These are phyloP conservation scores for Massospora cicadina DNA, from an alignment of 371 early-diverging fungal genomes.

Conservation along the genomic window DNA sequence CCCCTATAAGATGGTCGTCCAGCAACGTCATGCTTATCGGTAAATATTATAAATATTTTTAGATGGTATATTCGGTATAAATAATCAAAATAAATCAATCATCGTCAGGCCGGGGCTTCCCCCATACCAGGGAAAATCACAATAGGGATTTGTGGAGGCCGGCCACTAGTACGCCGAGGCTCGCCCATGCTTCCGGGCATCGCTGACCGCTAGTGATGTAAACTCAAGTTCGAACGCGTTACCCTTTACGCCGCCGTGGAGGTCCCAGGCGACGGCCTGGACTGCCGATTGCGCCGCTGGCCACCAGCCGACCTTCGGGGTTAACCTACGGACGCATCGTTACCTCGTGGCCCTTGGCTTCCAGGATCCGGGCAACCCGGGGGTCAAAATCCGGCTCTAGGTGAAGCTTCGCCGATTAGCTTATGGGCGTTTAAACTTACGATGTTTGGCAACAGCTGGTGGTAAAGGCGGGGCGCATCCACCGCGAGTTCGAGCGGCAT, in stretches of 20 bases:
- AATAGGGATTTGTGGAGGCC: too few species aligned
- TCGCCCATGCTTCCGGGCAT: too few species aligned
- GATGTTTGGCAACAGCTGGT: conserved; percentile 73
- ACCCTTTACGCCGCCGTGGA: not conserved
- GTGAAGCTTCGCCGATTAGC: not conserved
- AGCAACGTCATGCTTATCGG: too few species aligned
- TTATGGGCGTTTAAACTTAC: not conserved
- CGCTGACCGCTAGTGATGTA: too few species aligned
- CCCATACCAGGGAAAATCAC: too few species aligned
- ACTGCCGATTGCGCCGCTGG: not conserved
- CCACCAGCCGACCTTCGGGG: not conserved
- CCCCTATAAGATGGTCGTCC: too few species aligned
- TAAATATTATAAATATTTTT: too few species aligned
- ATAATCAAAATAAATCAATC: too few species aligned
- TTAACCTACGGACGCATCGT: not conserved
- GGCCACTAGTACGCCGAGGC: too few species aligned
- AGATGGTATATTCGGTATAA: too few species aligned
- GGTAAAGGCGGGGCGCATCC: conserved; percentile 72
- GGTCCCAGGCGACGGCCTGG: not conserved
- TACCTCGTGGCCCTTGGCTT: not conserved
- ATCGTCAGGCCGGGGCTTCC: too few species aligned
- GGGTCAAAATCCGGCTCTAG: conserved; percentile 1
- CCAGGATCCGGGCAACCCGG: not conserved
- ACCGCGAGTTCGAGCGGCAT: conserved; percentile 49
- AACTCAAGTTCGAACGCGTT: not conserved